Evolutionary conservation across 768 basidiomycete genomes (phyloP).

Genomic region (Multifurca ochricompacta): DNA sequence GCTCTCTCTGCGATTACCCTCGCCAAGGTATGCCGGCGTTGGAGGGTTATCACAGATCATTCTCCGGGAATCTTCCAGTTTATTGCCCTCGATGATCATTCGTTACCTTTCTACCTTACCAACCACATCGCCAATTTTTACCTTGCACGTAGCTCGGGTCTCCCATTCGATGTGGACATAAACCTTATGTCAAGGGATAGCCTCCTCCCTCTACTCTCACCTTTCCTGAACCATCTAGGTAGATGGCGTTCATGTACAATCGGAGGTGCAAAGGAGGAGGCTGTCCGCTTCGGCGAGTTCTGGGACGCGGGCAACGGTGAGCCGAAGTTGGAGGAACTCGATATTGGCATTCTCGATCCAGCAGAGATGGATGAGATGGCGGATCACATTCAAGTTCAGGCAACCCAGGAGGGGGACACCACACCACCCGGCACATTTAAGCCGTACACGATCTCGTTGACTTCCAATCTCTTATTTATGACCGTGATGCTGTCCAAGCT

Average conservation of each 20-base stretch:
- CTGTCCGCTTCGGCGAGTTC: conserved; percentile 26
- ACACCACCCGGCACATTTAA: conserved; percentile 9
- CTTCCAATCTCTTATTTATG: conserved; percentile 29
- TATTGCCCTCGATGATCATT: conserved; percentile 42
- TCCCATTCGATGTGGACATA: conserved; percentile 50
- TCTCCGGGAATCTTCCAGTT: conserved; percentile 57
- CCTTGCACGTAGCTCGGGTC: conserved; percentile 44
- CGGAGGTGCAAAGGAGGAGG: conserved; percentile 30
- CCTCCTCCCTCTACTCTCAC: conserved; percentile 57
- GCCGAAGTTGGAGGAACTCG: conserved; percentile 23
- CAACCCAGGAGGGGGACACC: not conserved
- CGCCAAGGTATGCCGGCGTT: conserved; percentile 47
- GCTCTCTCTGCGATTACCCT: conserved; percentile 43
- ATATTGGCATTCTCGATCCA: conserved; percentile 20
- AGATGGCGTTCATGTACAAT: conserved; percentile 53
- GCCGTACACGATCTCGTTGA: conserved; percentile 18
- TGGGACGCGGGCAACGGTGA: conserved; percentile 15
- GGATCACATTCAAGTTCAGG: conserved; percentile 1
- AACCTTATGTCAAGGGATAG: conserved; percentile 39
- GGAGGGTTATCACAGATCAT: conserved; percentile 45
- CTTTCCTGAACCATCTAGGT: conserved; percentile 45
- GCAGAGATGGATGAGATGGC: conserved; percentile 14
- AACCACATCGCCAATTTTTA: conserved; percentile 46
- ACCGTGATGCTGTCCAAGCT: conserved; percentile 43
- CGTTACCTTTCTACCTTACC: conserved; percentile 31